Base-by-base conservation (phyloP, 140 eudicot genomes). In the Oenanthe javanica region DNA sequence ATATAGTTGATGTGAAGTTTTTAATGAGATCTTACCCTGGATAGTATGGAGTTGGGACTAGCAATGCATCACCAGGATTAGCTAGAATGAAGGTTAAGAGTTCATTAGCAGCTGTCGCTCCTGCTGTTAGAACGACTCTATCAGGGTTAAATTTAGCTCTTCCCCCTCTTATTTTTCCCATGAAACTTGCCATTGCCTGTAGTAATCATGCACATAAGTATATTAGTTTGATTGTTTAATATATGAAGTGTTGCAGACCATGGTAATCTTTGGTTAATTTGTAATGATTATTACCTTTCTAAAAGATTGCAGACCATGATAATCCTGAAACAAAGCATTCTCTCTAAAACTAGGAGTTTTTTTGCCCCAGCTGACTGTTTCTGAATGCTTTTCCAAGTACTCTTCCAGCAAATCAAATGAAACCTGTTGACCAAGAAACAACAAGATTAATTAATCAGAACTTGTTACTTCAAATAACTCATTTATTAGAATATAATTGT, bases 101-200 rank as follows among this genome's bases (percentile, higher is more conserved):
- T 79, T 95, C 99, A 38, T 92, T 95, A 48, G 99, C 99, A 4
- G 99, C 97, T 42, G 99, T 92, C 57, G 99, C 99, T 4, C 99
- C 99, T 0, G 99, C 97, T 2, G 99, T 95, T 61, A 95, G 84
- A 43, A 95, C 99, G 16, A 95, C 84, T 81, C 96, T 80, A 19
- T 89, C 96, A 11, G 94, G 93, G 85, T 95, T 80, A 82, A 95
- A 95, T 80, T 87, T 90, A 15, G 97, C 97, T 88, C 87, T 88
- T 59, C 97, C 96, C 31, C 97, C 99, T 83, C 97, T 87, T 54
- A 92, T 89, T 86, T 92, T 93, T 82, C 87, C 97, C 99, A 95
- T 95, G 84, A 95, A 95, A 83, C 93, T 90, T 74, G 99, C 99
- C 97, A 95, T 92, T 87, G 99, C 97, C 97, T 92, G 87, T 78